These are phyloP conservation scores for Candida takata DNA, from an alignment of 805 yeast species.

Conservation along the genomic window DNA sequence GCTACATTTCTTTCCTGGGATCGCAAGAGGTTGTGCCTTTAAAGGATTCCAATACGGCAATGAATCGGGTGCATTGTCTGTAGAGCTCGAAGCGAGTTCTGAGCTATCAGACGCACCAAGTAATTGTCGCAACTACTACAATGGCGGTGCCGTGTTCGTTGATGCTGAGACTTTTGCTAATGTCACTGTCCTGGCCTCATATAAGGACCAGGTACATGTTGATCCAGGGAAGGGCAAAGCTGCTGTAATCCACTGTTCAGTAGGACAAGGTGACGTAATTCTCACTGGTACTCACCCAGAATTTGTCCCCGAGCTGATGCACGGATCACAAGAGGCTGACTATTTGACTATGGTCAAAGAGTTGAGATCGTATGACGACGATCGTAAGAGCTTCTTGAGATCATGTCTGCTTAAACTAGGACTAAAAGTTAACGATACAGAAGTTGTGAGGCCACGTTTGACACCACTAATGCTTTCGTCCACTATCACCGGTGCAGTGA, in stretches of 20 bases:
- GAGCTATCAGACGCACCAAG: constrained; percentile 22
- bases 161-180: constrained; percentile 55
- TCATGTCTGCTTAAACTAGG: constrained; percentile 55
- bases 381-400: constrained; percentile 51
- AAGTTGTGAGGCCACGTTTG: constrained; percentile 49
- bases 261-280: constrained; percentile 71
- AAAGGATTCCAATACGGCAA: constrained; percentile 75
- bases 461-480: constrained; percentile 61
- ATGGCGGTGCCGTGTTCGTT: constrained; percentile 87
- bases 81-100: constrained; percentile 34
- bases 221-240: constrained; percentile 25
- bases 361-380: constrained; percentile 36
- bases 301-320: constrained; percentile 51
- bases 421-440: constrained; percentile 54
- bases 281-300: constrained; percentile 91
- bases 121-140: constrained; percentile 45
- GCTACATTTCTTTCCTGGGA: constrained; percentile 75
- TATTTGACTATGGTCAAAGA: constrained; percentile 30
- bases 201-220: constrained; percentile 50
- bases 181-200: constrained; percentile 71
- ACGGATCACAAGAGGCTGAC: constrained; percentile 26
- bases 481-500: constrained; percentile 24
- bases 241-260: constrained; percentile 61
- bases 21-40: constrained; percentile 72
- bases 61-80: constrained; percentile 69